These are phyloP conservation scores for Yamadazyma sp. DNA, from an alignment of 805 yeast species.

Conservation along the genomic window DNA sequence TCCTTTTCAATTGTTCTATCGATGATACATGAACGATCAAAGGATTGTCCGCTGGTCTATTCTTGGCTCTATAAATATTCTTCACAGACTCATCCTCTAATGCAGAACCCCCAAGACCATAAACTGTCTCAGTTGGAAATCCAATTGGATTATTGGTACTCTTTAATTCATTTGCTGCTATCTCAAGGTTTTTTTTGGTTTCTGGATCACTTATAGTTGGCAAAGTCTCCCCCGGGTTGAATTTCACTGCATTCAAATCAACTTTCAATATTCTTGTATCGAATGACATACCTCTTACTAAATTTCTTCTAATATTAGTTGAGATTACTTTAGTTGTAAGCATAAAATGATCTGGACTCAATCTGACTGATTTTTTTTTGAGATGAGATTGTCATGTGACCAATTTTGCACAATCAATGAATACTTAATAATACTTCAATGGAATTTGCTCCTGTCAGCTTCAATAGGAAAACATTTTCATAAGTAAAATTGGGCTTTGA, in stretches of 20 bases:
- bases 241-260: constrained; percentile 49
- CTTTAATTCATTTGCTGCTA: constrained; percentile 58
- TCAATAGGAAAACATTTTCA: too few species aligned
- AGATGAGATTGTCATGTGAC: neutral
- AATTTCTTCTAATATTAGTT: neutral
- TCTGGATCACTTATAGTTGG: constrained; percentile 50
- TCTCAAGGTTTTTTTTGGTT: constrained; percentile 48
- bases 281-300: constrained; percentile 13
- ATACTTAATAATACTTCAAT: too few species aligned
- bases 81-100: constrained; percentile 67
- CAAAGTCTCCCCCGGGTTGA: constrained; percentile 37
- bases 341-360: too few species aligned
- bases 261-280: constrained; percentile 48
- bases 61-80: constrained; percentile 82
- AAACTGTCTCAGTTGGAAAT: constrained; percentile 96
- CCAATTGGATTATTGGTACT: constrained; percentile 66
- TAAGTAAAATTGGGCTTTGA: too few species aligned
- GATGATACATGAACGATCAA: constrained; percentile 87
- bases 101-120: constrained; percentile 91
- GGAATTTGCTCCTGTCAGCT: too few species aligned
- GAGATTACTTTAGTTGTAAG: too few species aligned
- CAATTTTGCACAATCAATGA: too few species aligned
- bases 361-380: neutral
- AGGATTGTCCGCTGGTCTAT: constrained; percentile 95
- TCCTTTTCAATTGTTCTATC: constrained; percentile 61